Evolutionary conservation across 169 alveolate species (phyloP).

Genomic region (Plasmodium knowlesi): DNA sequence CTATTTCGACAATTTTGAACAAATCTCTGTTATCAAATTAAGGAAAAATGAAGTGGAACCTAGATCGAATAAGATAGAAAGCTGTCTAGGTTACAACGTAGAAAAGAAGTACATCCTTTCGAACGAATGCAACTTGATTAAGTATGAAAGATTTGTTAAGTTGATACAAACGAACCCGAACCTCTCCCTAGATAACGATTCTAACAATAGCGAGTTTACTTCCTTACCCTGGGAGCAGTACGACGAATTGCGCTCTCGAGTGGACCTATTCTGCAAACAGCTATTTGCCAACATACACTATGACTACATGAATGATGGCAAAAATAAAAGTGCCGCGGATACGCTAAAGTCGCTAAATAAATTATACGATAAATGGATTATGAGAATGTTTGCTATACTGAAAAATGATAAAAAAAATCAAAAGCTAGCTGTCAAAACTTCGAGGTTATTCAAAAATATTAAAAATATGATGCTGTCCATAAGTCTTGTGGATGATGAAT

Average conservation of each 20-base stretch:
- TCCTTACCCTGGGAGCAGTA: slow-evolving; percentile 72
- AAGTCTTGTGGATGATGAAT: slow-evolving; percentile 70
- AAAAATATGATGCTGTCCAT: slow-evolving; percentile 70
- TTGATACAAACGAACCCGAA: slow-evolving; percentile 66
- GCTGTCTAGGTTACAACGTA: slow-evolving; percentile 75
- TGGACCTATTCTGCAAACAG: slow-evolving; percentile 64
- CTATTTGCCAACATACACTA: slow-evolving; percentile 58
- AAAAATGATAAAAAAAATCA: slow-evolving; percentile 73
- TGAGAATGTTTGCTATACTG: slow-evolving; percentile 75
- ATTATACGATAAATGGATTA: slow-evolving; percentile 73
- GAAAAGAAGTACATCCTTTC: slow-evolving; percentile 64
- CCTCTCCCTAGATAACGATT: slow-evolving; percentile 39
- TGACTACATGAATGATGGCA: slow-evolving; percentile 72
- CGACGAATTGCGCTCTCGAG: slow-evolving; percentile 70
- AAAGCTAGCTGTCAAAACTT: slow-evolving; percentile 68
- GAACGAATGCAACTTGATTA: slow-evolving; percentile 65
- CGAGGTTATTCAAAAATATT: slow-evolving; percentile 66
- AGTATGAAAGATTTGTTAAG: slow-evolving; percentile 68
- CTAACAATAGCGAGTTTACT: slow-evolving; percentile 15
- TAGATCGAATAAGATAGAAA: slow-evolving; percentile 71
- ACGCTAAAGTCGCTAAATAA: slow-evolving; percentile 48
- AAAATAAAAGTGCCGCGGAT: slow-evolving; percentile 71
- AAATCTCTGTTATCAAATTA: slow-evolving; percentile 73
- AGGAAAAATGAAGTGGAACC: slow-evolving; percentile 70
- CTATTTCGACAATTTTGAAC: slow-evolving; percentile 70